Percentiles rank a stretch among this genome's conserved stretches.
Conservation (phyloP, 305 asterid species). For the Solanum hybrid region DNA sequence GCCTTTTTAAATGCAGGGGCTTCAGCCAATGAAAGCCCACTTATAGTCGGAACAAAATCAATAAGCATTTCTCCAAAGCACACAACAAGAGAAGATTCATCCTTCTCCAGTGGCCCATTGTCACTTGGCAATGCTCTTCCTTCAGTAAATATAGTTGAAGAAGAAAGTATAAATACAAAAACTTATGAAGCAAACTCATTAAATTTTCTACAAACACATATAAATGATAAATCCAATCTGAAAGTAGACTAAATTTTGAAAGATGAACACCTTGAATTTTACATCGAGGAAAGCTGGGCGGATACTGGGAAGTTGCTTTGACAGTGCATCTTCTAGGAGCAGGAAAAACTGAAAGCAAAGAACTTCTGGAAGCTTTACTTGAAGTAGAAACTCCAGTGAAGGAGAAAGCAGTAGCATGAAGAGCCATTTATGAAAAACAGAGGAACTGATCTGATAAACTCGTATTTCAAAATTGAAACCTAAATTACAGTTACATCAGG, state of each 20-base stretch:
- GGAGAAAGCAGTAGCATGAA: conserved; percentile 47
- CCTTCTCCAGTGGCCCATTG: conserved; percentile 35
- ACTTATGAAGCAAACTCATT: neutral
- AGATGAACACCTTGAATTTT: conserved; percentile 39
- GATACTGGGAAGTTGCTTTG: conserved; percentile 30
- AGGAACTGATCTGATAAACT: neutral
- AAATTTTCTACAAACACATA: neutral
- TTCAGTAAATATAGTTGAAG: conserved; percentile 9
- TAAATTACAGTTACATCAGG: neutral
- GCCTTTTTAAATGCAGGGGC: conserved; percentile 97
- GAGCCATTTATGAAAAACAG: conserved; percentile 27
- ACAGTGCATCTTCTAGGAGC: conserved; percentile 28
- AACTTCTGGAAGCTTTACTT: conserved; percentile 28
- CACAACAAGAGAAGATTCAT: conserved; percentile 67
- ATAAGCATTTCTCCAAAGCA: conserved; percentile 97
- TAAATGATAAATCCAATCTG: neutral
- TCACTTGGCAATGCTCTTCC: conserved; percentile 51
- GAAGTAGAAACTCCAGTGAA: conserved; percentile 32
- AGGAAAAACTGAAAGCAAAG: conserved; percentile 18
- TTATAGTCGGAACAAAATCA: conserved; percentile 85
- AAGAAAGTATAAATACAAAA: neutral
- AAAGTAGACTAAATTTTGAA: neutral
- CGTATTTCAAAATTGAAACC: neutral
- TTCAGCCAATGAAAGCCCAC: conserved; percentile 80
- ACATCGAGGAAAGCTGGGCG: conserved; percentile 28